Evolutionary conservation across 495 filamentous ascomycete genomes (phyloP), one percentile per base, ranked within the genome.

Genomic region (Eremomyces bilateralis): DNA sequence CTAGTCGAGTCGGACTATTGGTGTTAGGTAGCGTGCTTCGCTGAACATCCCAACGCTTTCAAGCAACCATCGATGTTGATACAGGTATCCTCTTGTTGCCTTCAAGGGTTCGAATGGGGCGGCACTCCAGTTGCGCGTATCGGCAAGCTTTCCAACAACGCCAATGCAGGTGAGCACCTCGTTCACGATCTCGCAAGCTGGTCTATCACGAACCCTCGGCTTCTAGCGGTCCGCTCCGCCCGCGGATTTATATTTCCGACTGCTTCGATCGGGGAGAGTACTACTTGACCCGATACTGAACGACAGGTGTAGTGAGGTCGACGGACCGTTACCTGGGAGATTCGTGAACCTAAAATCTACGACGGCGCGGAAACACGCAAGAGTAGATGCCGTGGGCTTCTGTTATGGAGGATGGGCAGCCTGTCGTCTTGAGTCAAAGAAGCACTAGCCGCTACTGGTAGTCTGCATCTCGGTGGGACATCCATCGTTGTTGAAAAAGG

Each of bases 361-460:
- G 59, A 43, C 0, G 62, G 50, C 25, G 67, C 68, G 0, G 21
- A n/a, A 50, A 40, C 48, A 51, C 33, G 34, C 38, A 15, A 49
- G 43, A 27, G 39, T 71, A 21, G 69, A 55, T 5, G 67, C 67
- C 1, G 48, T 74, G 13, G 69, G 70, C 3, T 73, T 61, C 47
- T 76, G 71, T 53, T 74, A 56, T 32, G 69, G 69, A 33, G 68
- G 65, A 1, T 72, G 67, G 67, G 67, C 58, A 0, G 54, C 58
- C 17, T 63, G 64, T 44, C 47, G 59, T 22, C 53, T 73, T 1
- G 64, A 57, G 4, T 51, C 46, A 2, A 53, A 54, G 31, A 8
- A 8, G 24, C n/a, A n/a, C 1, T 56, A 42, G 16, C 51, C 48
- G 0, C 37, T 52, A 1, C 46, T 75, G 12, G 57, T 76, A n/a